Conservation (phyloP, 2,329 filamentous ascomycete species). For the Cylindrodendrum hubeiense region DNA sequence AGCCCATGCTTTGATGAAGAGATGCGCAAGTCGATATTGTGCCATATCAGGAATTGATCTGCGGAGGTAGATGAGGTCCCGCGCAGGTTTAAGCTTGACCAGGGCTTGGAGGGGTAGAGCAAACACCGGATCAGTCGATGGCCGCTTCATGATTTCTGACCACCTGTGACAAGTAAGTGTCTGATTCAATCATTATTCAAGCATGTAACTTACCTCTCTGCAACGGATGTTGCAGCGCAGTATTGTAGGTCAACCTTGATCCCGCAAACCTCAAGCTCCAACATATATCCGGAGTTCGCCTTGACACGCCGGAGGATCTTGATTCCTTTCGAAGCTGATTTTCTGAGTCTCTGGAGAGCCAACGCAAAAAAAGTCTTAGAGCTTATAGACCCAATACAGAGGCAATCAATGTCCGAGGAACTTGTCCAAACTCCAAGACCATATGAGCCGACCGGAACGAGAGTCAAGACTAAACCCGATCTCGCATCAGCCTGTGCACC, state of each 20-base stretch:
- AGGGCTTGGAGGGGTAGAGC: constrained; percentile 67
- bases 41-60: constrained; percentile 70
- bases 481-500: constrained; percentile 23
- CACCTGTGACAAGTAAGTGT: constrained; percentile 48
- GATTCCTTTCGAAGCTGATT: constrained; percentile 57
- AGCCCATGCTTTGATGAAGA: constrained; percentile 73
- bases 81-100: constrained; percentile 72
- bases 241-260: constrained; percentile 76
- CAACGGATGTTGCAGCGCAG: constrained; percentile 68
- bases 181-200: not conserved
- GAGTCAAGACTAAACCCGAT: constrained; percentile 54
- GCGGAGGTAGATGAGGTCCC: constrained; percentile 72
- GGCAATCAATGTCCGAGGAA: constrained; percentile 73
- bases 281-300: constrained; percentile 71
- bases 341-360: constrained; percentile 66
- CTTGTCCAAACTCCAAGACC: constrained; percentile 72
- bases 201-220: constrained; percentile 56
- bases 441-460: constrained; percentile 76
- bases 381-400: constrained; percentile 74
- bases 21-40: constrained; percentile 69
- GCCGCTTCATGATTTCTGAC: constrained; percentile 60
- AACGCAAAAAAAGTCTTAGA: constrained; percentile 72
- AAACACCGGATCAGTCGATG: constrained; percentile 66
- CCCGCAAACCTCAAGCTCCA: constrained; percentile 70
- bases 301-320: constrained; percentile 69